Percentiles rank a stretch among this genome's conserved stretches.
Conservation (phyloP, 2,329 filamentous ascomycete species). For the Sporothrix protearum region DNA sequence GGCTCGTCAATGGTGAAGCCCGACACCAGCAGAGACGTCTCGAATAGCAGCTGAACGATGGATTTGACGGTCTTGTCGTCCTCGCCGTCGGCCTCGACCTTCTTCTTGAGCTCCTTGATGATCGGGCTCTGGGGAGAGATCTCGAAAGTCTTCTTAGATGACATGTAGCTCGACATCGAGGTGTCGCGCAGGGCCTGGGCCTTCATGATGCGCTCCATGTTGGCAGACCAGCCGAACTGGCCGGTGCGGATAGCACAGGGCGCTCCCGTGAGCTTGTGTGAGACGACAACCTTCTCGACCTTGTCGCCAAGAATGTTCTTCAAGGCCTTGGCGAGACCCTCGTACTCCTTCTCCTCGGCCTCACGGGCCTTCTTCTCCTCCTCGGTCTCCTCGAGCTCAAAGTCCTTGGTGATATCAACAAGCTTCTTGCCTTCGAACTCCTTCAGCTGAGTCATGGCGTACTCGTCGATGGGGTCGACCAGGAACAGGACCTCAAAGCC, state of each 20-base stretch:
- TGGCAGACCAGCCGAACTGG: slow-evolving; percentile 99
- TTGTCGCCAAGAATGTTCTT: slow-evolving; percentile 99
- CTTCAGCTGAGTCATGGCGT: slow-evolving; percentile 99
- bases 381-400: slow-evolving; percentile 99
- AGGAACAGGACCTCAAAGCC: slow-evolving; percentile 99
- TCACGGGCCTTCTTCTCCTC: slow-evolving; percentile 98
- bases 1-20: slow-evolving; percentile 99
- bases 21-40: slow-evolving; percentile 97
- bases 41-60: slow-evolving; percentile 96
- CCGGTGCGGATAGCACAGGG: slow-evolving; percentile 99
- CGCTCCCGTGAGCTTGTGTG: slow-evolving; percentile 90
- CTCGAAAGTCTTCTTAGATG: slow-evolving; percentile 99
- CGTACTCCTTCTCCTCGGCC: slow-evolving; percentile 97
- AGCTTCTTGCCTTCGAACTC: slow-evolving; percentile 99
- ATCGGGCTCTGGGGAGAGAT: slow-evolving; percentile 98
- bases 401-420: slow-evolving; percentile 99
- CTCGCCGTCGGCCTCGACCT: slow-evolving; percentile 96
- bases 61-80: slow-evolving; percentile 99
- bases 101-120: slow-evolving; percentile 98
- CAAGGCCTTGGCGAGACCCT: slow-evolving; percentile 88
- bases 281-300: slow-evolving; percentile 99
- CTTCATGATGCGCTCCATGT: slow-evolving; percentile 99
- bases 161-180: slow-evolving; percentile 99
- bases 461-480: slow-evolving; percentile 98
- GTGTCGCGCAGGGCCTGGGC: slow-evolving; percentile 99